These are phyloP conservation scores for Fusarium nanum DNA, from an alignment of 2,329 filamentous ascomycete species.

Conservation along the genomic window DNA sequence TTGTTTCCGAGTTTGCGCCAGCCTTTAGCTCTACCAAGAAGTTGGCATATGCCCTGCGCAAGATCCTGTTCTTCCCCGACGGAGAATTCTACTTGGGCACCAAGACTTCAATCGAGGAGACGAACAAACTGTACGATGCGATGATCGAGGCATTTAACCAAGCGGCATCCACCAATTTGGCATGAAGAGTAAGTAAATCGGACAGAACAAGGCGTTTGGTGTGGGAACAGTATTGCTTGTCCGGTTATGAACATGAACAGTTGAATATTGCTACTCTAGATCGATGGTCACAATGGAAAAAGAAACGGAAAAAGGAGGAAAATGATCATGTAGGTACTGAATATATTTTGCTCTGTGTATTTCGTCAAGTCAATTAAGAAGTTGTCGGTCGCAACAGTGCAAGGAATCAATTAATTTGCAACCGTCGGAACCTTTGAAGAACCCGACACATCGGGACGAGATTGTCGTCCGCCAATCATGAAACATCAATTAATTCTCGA, in stretches of 20 bases:
- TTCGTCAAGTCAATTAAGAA: background rate
- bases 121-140: background rate
- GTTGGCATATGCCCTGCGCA: background rate
- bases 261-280: background rate
- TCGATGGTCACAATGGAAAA: background rate
- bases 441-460: background rate
- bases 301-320: background rate
- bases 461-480: background rate
- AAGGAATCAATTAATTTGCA: background rate
- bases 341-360: background rate
- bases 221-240: background rate
- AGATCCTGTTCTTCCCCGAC: background rate
- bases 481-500: background rate
- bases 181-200: background rate
- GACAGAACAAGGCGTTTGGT: background rate
- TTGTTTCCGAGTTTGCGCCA: constrained; percentile 3
- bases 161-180: background rate
- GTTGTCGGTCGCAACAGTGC: background rate
- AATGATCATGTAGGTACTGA: background rate
- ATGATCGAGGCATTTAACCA: constrained; percentile 1
- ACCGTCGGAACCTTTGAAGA: background rate
- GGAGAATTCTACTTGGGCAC: background rate
- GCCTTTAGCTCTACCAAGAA: background rate
- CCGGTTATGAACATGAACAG: background rate
- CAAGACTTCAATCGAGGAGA: background rate